phyloP scores from a whole-genome alignment of 2,329 filamentous ascomycete species.

The Coniosporium uncinatum region DNA sequence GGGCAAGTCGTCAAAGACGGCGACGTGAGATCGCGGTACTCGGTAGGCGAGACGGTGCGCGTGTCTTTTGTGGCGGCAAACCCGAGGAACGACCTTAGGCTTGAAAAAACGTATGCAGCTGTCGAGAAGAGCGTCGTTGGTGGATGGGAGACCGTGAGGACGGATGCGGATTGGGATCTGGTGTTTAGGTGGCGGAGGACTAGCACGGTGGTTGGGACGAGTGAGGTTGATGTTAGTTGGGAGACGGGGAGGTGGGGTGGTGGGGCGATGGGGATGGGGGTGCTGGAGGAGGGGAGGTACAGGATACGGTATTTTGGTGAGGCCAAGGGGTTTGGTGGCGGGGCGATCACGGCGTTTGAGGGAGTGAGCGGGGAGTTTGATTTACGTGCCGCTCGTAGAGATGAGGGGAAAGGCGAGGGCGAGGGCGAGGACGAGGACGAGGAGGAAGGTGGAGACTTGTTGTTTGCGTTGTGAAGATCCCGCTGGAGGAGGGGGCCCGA shows the following conservation, averaged over 20 bases:
- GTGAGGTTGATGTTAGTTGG: constrained; percentile 77
- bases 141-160: constrained; percentile 60
- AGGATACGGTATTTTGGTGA: constrained; percentile 82
- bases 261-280: constrained; percentile 25
- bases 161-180: constrained; percentile 80
- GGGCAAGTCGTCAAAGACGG: constrained; percentile 59
- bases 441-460: no score
- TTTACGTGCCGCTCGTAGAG: no score
- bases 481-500: no score
- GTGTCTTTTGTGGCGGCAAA: constrained; percentile 82
- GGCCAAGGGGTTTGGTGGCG: constrained; percentile 58
- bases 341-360: constrained; percentile 61
- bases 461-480: no score
- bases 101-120: constrained; percentile 72
- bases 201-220: constrained; percentile 64
- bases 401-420: no score
- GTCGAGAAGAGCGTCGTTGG: constrained; percentile 51
- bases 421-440: no score
- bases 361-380: constrained; percentile 58
- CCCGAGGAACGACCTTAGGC: constrained; percentile 79
- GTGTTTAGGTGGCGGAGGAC: constrained; percentile 76
- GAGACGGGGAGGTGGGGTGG: constrained; percentile 55
- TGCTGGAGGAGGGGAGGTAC: constrained; percentile 64
- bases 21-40: constrained; percentile 47
- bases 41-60: constrained; percentile 54